A percentile compares a stretch with the other conserved stretches of the same genome.
These are phyloP conservation scores for Exserohilum turcica DNA, from an alignment of 2,329 filamentous ascomycete genomes.

Conservation along the genomic window DNA sequence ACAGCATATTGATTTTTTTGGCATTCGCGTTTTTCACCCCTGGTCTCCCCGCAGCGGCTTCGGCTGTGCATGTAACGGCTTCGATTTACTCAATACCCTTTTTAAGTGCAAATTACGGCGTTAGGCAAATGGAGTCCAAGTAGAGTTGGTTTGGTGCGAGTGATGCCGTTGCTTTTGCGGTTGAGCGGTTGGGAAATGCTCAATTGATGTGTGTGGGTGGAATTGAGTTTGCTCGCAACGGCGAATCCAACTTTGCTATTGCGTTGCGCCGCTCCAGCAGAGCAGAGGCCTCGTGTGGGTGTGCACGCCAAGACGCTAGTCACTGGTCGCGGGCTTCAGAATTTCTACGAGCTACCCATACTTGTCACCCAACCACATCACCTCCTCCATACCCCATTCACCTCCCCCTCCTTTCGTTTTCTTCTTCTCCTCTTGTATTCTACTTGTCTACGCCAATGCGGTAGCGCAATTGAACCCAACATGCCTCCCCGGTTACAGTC, in stretches of 20 bases:
- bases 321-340: conserved; percentile 3
- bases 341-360: conserved; percentile 14
- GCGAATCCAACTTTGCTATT: background rate
- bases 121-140: conserved; percentile 8
- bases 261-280: background rate
- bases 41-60: conserved; percentile 19
- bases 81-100: conserved; percentile 9
- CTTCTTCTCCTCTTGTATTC: conserved; percentile 4
- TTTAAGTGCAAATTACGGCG: conserved; percentile 18
- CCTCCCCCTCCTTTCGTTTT: conserved; percentile 8
- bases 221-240: background rate
- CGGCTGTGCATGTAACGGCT: conserved; percentile 15
- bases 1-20: conserved; percentile 25
- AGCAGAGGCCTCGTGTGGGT: background rate
- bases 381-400: conserved; percentile 7
- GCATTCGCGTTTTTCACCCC: conserved; percentile 23
- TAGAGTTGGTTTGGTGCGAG: conserved; percentile 10
- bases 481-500: conserved; percentile 46
- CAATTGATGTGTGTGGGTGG: too few relatives aligned
- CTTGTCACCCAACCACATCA: conserved; percentile 14
- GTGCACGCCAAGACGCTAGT: conserved; percentile 9
- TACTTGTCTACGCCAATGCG: conserved; percentile 31
- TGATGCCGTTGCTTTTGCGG: background rate
- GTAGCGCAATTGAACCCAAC: conserved; percentile 26
- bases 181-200: background rate